Evolutionary conservation across 768 basidiomycete genomes (phyloP).

Genomic region (Mycena haematopus): DNA sequence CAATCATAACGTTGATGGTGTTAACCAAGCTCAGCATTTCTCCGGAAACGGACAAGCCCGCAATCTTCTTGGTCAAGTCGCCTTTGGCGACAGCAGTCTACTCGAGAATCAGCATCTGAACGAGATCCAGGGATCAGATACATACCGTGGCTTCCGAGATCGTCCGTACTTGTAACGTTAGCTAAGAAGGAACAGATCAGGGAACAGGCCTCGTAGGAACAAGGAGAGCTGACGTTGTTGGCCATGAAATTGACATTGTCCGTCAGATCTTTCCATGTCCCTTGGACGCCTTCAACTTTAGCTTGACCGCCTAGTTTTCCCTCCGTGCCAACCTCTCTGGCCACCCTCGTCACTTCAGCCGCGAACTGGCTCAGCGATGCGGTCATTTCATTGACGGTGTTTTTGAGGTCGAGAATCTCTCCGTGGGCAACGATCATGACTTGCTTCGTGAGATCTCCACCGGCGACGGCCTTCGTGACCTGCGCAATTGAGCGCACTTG

Average conservation of each 20-base stretch:
- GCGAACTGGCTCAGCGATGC: constrained; percentile 85
- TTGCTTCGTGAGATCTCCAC: constrained; percentile 92
- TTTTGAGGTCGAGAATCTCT: constrained; percentile 88
- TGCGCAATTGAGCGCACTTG: constrained; percentile 87
- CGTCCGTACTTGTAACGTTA: constrained; percentile 92
- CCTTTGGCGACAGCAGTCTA: constrained; percentile 90
- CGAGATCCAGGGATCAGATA: constrained; percentile 23
- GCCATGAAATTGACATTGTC: constrained; percentile 98
- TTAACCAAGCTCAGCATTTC: constrained; percentile 96
- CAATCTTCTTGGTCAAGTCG: constrained; percentile 92
- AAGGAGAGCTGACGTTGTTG: constrained; percentile 68
- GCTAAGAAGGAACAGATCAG: constrained; percentile 44
- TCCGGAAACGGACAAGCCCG: constrained; percentile 90
- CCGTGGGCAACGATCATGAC: constrained; percentile 92
- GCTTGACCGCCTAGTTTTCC: constrained; percentile 95
- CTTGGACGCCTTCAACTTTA: constrained; percentile 90
- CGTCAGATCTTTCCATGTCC: constrained; percentile 97
- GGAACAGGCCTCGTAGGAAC: not conserved
- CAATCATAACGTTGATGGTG: constrained; percentile 92
- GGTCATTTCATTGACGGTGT: constrained; percentile 97
- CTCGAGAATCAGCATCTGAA: not conserved
- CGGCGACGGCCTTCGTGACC: constrained; percentile 95
- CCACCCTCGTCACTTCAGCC: constrained; percentile 83
- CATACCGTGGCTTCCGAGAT: constrained; percentile 91
- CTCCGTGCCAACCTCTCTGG: constrained; percentile 96